phyloP scores from a whole-genome alignment of 805 yeast species.

The Yarrowia yakushimensis region DNA sequence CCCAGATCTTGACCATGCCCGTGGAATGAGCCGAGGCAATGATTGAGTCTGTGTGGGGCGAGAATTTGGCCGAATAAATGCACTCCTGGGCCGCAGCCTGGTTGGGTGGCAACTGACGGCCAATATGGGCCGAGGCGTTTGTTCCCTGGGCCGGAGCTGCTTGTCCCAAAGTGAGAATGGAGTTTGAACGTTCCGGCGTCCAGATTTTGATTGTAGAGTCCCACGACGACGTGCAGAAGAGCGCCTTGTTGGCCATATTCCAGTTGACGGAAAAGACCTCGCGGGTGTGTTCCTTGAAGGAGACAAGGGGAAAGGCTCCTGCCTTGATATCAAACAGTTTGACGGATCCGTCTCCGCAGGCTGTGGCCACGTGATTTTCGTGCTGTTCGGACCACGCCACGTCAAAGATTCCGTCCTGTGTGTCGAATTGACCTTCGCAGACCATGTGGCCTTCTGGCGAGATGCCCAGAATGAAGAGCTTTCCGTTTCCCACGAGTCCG shows the following conservation, averaged over 20 bases:
- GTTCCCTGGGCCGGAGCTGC: constrained; percentile 19
- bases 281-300: constrained; percentile 61
- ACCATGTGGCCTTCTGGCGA: constrained; percentile 56
- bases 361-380: constrained; percentile 78
- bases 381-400: constrained; percentile 86
- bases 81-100: constrained; percentile 47
- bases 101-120: constrained; percentile 4
- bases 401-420: constrained; percentile 91
- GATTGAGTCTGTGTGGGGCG: constrained; percentile 77
- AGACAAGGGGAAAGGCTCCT: constrained; percentile 34
- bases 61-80: constrained; percentile 73
- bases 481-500: constrained; percentile 93
- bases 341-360: constrained; percentile 87
- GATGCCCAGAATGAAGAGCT: constrained; percentile 66
- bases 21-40: constrained; percentile 70
- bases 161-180: constrained; percentile 32
- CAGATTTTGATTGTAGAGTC: constrained; percentile 68
- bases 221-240: constrained; percentile 82
- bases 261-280: constrained; percentile 74
- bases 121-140: constrained; percentile 9
- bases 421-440: constrained; percentile 52
- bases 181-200: constrained; percentile 32
- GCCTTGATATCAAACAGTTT: constrained; percentile 70
- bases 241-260: constrained; percentile 64
- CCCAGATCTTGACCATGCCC: constrained; percentile 78